Percentiles rank a stretch among this genome's conserved stretches.
phyloP scores from a whole-genome alignment of 2,329 filamentous ascomycete genomes.

The Scedosporium dehoogii region DNA sequence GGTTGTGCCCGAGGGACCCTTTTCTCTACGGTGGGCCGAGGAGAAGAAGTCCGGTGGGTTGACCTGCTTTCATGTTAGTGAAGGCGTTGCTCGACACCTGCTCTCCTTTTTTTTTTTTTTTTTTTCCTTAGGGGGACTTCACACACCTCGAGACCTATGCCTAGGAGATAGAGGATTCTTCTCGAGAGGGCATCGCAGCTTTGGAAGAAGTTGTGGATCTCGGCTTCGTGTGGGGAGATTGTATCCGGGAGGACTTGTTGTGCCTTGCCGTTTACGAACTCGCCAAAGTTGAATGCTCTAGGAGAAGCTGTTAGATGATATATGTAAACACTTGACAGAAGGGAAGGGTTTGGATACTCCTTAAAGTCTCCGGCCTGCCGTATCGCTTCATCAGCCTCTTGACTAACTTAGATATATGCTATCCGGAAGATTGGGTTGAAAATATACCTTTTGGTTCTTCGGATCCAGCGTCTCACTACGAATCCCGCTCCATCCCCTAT shows the following conservation, averaged over 20 bases:
- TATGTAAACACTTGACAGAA: background rate
- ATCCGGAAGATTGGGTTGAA: background rate
- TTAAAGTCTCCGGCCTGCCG: conserved; percentile 71
- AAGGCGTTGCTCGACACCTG: background rate
- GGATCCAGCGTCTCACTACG: conserved; percentile 83
- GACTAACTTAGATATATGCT: background rate
- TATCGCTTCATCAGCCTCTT: background rate
- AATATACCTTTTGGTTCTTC: conserved; percentile 60
- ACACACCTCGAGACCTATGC: conserved; percentile 62
- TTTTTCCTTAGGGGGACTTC: background rate
- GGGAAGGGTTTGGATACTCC: conserved; percentile 44
- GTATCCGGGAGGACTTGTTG: conserved; percentile 67
- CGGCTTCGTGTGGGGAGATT: conserved; percentile 47
- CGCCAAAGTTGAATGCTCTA: conserved; percentile 86
- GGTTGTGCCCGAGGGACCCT: conserved; percentile 44
- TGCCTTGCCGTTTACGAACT: conserved; percentile 58
- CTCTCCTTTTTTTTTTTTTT: background rate
- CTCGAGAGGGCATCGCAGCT: conserved; percentile 65
- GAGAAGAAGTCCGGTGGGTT: conserved; percentile 44
- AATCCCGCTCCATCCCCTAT: conserved; percentile 83
- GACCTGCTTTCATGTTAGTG: conserved; percentile 21
- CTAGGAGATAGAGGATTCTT: conserved; percentile 66
- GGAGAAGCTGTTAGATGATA: conserved; percentile 3
- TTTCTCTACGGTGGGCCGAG: conserved; percentile 33
- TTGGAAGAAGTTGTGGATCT: conserved; percentile 56